phyloP scores from a whole-genome alignment of 306 rosid genomes.

The Trichosanthes truncata region DNA sequence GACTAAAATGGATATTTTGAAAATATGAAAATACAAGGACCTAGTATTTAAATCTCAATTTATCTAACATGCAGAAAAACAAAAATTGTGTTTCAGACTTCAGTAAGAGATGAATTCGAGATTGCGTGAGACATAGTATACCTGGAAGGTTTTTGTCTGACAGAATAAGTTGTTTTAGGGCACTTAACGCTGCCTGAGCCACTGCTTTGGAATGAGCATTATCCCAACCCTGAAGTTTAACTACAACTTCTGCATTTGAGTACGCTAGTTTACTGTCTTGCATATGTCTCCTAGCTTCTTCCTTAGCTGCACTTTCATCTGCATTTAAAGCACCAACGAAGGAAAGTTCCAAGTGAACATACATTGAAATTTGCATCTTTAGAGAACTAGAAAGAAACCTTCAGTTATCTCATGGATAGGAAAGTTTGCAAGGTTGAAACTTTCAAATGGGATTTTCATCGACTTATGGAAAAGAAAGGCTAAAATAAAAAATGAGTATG shows the following conservation, averaged over 20 bases:
- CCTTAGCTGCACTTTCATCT: conserved; percentile 83
- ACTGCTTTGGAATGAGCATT: conserved; percentile 55
- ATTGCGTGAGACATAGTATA: conserved; percentile 16
- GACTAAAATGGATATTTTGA: no score
- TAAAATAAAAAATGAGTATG: not conserved
- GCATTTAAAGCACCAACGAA: conserved; percentile 20
- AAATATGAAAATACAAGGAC: no score
- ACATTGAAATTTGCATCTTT: not conserved
- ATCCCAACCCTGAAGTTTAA: conserved; percentile 88
- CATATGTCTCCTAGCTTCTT: conserved; percentile 56
- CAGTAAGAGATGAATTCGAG: not conserved
- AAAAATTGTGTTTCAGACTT: not conserved
- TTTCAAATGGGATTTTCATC: not conserved
- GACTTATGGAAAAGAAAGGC: not conserved
- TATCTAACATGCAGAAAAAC: not conserved
- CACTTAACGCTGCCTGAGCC: conserved; percentile 80
- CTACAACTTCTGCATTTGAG: conserved; percentile 72
- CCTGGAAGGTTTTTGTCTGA: conserved; percentile 88
- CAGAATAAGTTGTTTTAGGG: conserved; percentile 67
- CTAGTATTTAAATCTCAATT: no score
- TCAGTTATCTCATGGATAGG: not conserved
- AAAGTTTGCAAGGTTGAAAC: not conserved
- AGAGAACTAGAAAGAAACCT: not conserved
- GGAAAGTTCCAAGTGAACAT: not conserved
- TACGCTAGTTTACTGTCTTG: conserved; percentile 47